phyloP scores from a whole-genome alignment of 345 rosid genomes.

The Schrenkiella parvula region DNA sequence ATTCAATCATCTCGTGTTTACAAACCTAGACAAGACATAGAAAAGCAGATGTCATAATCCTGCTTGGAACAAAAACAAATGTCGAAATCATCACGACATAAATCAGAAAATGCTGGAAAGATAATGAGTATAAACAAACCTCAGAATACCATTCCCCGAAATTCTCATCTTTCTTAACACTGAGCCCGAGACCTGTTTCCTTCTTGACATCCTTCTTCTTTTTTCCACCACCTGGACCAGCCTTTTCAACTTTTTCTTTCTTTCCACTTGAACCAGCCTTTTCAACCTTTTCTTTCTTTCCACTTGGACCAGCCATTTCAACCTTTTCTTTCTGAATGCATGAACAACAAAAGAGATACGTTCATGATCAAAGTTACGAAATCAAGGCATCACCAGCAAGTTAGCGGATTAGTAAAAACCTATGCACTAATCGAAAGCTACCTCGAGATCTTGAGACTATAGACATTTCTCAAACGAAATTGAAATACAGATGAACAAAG shows the following conservation, averaged over 20 bases:
- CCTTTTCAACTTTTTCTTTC: constrained; percentile 16
- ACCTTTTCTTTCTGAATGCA: constrained; percentile 3
- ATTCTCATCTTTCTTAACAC: constrained; percentile 74
- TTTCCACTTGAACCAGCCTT: constrained; percentile 25
- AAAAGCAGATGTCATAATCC: background rate
- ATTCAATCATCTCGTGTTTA: constrained; percentile 92
- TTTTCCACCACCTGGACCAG: constrained; percentile 60
- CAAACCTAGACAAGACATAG: constrained; percentile 56
- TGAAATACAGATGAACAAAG: background rate
- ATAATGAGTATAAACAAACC: constrained; percentile 39
- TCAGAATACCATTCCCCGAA: constrained; percentile 98
- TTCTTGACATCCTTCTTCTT: constrained; percentile 93
- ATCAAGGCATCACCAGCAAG: background rate
- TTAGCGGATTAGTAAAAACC: background rate
- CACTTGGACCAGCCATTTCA: constrained; percentile 20
- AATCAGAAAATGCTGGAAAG: background rate
- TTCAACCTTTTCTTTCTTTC: background rate
- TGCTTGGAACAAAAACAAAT: background rate
- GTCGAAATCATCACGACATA: background rate
- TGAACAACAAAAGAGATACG: background rate
- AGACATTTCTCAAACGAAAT: background rate
- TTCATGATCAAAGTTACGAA: background rate
- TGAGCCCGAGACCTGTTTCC: constrained; percentile 88
- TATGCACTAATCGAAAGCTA: background rate
- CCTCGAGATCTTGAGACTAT: background rate